Evolutionary conservation across 2,329 filamentous ascomycete genomes (phyloP).

Genomic region (Aspergillus proliferans): DNA sequence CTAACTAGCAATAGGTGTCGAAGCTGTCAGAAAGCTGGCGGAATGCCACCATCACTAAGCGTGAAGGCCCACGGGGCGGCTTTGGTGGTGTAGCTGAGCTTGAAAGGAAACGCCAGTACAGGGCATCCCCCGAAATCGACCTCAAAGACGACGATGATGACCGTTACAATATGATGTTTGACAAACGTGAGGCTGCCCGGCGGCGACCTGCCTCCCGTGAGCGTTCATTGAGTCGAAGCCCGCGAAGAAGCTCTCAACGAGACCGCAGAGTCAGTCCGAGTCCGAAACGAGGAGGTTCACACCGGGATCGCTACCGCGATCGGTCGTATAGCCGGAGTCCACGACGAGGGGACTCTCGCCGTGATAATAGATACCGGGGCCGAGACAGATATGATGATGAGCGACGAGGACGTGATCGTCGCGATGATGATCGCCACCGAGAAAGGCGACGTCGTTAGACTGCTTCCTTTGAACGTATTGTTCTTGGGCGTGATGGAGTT

Average conservation of each 20-base stretch:
- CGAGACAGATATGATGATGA: constrained; percentile 32
- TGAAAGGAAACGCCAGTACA: constrained; percentile 87
- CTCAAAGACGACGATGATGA: constrained; percentile 45
- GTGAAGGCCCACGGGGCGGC: constrained; percentile 61
- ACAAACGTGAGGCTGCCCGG: constrained; percentile 41
- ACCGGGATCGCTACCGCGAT: constrained; percentile 33
- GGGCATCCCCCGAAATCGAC: constrained; percentile 53
- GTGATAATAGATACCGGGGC: constrained; percentile 24
- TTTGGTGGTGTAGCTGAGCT: constrained; percentile 86
- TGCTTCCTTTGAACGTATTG: constrained; percentile 1
- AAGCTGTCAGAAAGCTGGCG: constrained; percentile 88
- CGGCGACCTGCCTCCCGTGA: constrained; percentile 12
- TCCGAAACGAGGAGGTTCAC: constrained; percentile 16
- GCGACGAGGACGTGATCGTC: constrained; percentile 14
- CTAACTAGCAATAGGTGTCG: constrained; percentile 45
- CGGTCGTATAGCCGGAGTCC: constrained; percentile 28
- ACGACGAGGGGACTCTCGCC: constrained; percentile 18
- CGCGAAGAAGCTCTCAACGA: constrained; percentile 29
- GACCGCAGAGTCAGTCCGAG: constrained; percentile 28
- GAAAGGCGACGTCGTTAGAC: constrained; percentile 19
- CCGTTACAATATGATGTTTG: constrained; percentile 72
- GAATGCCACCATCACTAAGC: constrained; percentile 74
- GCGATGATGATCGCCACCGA: constrained; percentile 25
- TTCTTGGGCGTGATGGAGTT: background rate
- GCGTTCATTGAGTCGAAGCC: constrained; percentile 41